Conservation (phyloP, 257 asterid genomes). For the Ilex asprella region DNA sequence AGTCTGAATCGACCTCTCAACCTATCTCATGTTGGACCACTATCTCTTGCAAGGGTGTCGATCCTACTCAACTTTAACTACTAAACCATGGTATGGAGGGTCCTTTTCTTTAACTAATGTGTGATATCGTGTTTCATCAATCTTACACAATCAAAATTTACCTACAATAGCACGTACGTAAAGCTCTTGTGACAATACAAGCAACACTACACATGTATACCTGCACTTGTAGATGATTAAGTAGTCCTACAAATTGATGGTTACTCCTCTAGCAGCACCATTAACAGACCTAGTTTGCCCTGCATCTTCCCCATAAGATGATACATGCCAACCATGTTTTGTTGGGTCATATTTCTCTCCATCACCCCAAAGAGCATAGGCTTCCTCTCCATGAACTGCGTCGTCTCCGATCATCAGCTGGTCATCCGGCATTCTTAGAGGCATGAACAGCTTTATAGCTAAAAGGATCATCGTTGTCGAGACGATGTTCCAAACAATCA, state of each 20-base stretch:
- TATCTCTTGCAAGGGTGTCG: no score
- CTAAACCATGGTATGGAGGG: no score
- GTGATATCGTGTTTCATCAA: no score
- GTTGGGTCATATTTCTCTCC: slow-evolving; percentile 70
- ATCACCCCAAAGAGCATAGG: slow-evolving; percentile 93
- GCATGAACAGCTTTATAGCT: slow-evolving; percentile 44
- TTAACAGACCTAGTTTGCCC: slow-evolving; percentile 22
- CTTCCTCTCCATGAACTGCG: slow-evolving; percentile 92
- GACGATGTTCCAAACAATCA: slow-evolving; percentile 63
- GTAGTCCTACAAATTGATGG: slow-evolving; percentile 40
- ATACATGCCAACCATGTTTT: slow-evolving; percentile 54
- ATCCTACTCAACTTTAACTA: no score
- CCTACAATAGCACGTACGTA: no score
- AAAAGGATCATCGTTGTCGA: slow-evolving; percentile 60
- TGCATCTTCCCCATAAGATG: slow-evolving; percentile 29
- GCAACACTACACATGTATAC: neutral
- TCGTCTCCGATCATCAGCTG: slow-evolving; percentile 86
- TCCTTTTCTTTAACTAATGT: no score
- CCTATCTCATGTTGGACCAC: no score
- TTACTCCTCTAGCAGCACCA: slow-evolving; percentile 74
- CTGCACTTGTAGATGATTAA: no score
- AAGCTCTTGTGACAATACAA: no score
- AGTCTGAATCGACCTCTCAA: no score
- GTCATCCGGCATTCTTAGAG: slow-evolving; percentile 79
- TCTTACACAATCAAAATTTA: no score